Conservation (phyloP, 2,329 filamentous ascomycete species). For the Phaeosphaeriaceae sp. region DNA sequence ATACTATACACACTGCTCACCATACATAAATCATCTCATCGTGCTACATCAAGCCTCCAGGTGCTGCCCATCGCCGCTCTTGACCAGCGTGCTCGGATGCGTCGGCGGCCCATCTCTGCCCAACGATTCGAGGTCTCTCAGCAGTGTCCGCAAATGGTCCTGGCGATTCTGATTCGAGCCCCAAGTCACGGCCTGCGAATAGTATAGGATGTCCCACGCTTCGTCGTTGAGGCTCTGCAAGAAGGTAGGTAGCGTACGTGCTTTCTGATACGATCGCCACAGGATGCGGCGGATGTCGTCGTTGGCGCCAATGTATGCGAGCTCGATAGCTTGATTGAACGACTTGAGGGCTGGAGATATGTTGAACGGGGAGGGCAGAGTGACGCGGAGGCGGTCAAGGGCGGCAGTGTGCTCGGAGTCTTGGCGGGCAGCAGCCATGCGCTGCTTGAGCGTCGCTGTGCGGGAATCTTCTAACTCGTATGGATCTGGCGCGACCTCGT, state of each 20-base stretch:
- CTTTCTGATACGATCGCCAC: constrained; percentile 45
- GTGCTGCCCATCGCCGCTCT: background rate
- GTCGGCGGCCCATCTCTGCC: constrained; percentile 46
- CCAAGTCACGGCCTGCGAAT: constrained; percentile 48
- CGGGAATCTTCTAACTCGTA: constrained; percentile 29
- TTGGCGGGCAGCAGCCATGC: constrained; percentile 30
- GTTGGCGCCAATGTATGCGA: constrained; percentile 46
- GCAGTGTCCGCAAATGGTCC: constrained; percentile 34
- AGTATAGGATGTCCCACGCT: constrained; percentile 49
- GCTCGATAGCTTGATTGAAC: constrained; percentile 45
- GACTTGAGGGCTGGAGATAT: constrained; percentile 38
- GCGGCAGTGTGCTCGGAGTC: constrained; percentile 41
- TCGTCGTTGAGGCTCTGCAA: constrained; percentile 41
- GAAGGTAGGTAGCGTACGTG: constrained; percentile 40
- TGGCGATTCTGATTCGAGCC: constrained; percentile 40
- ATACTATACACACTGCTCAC: background rate
- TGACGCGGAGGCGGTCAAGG: constrained; percentile 33
- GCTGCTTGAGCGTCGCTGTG: constrained; percentile 31
- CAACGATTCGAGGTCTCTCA: constrained; percentile 38
- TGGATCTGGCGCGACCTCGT: constrained; percentile 39
- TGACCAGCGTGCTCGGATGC: constrained; percentile 26
- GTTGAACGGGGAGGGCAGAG: constrained; percentile 40
- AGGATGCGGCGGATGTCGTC: constrained; percentile 44
- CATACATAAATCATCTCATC: background rate
- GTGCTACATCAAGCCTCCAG: background rate